Base-by-base conservation (phyloP, 2,329 filamentous ascomycete species). In the Penicillium brevicompactum region DNA sequence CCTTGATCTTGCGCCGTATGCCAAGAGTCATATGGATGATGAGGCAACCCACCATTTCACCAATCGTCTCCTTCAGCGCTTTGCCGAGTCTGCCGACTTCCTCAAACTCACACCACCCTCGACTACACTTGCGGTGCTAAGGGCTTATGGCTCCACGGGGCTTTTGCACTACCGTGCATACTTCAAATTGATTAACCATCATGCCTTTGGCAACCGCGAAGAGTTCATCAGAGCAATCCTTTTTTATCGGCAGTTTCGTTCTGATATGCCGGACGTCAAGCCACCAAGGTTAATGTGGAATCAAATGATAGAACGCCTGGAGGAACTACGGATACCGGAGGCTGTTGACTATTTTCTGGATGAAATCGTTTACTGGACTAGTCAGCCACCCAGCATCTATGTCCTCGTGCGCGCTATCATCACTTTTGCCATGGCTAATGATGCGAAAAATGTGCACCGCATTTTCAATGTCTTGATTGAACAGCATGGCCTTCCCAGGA, bases 351-450 rank as follows among this genome's bases (percentile, higher is more conserved):
- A 73, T 59, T 66, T 79, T n/a, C 62, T 80, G 50, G 67, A 73
- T 27, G 76, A 80, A 37, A 14, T 37, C 34, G 6, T n/a, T n/a
- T n/a, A 14, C 11, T n/a, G 34, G 6, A 37, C 34, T 37, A 13
- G 14, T n/a, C 34, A 37, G n/a, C 34, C 34, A 37, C 34, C 34
- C 13, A 37, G 34, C 7, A 37, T 37, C 34, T 37, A 37, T 13
- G 34, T 37, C 34, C 34, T 37, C 2, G 34, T 37, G 13, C 34
- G 34, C 13, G 69, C 71, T 4, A 67, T 82, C 40, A 67, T 65
- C 8, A 73, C 71, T 10, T 79, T 80, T 62, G 76, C 82, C 34
- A 66, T 69, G 38, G 71, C 75, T 50, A 81, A 81, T 24, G 77
- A 84, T 58, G 71, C 74, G 13, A 60, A 64, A 22, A 74, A 74